Percentiles rank a stretch among this genome's conserved stretches.
Evolutionary conservation across 257 asterid species (phyloP).

Genomic region (Jacaranda copaia): DNA sequence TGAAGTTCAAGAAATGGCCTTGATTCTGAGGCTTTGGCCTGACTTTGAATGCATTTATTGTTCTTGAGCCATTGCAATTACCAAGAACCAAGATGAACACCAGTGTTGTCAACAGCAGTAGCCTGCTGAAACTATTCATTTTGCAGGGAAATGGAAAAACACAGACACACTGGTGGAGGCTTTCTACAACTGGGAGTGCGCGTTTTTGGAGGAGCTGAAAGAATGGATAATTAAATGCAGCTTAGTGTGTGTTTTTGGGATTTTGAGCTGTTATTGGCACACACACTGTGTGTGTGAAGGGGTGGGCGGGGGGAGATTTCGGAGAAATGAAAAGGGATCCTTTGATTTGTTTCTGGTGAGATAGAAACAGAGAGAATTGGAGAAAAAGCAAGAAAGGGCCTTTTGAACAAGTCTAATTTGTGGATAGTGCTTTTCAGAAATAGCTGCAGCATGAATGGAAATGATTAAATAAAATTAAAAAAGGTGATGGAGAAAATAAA

Average conservation of each 20-base stretch:
- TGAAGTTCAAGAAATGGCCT: slow-evolving; percentile 57
- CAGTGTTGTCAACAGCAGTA: slow-evolving; percentile 22
- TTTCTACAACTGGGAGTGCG: not conserved
- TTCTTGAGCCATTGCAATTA: slow-evolving; percentile 52
- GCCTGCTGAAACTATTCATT: slow-evolving; percentile 42
- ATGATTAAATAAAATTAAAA: not conserved
- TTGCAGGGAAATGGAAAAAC: not conserved
- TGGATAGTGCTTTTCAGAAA: not conserved
- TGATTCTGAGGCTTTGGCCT: slow-evolving; percentile 37
- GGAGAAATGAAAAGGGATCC: slow-evolving; percentile 13
- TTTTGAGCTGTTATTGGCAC: not conserved
- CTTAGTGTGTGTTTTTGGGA: slow-evolving; percentile 1
- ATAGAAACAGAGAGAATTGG: slow-evolving; percentile 46
- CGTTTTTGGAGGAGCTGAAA: slow-evolving; percentile 19
- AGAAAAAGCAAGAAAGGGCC: slow-evolving; percentile 30
- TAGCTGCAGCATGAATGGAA: slow-evolving; percentile 15
- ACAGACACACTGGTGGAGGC: not conserved
- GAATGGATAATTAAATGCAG: slow-evolving; percentile 23
- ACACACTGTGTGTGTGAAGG: not conserved
- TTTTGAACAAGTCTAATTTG: slow-evolving; percentile 57
- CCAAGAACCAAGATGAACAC: slow-evolving; percentile 40
- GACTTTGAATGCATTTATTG: slow-evolving; percentile 49
- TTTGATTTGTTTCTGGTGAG: slow-evolving; percentile 24
- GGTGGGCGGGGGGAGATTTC: not conserved
- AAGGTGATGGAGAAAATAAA: slow-evolving; percentile 11